Evolutionary conservation across 2,329 filamentous ascomycete genomes (phyloP), one percentile per base, ranked within the genome.

Genomic region (Nemania sp.): DNA sequence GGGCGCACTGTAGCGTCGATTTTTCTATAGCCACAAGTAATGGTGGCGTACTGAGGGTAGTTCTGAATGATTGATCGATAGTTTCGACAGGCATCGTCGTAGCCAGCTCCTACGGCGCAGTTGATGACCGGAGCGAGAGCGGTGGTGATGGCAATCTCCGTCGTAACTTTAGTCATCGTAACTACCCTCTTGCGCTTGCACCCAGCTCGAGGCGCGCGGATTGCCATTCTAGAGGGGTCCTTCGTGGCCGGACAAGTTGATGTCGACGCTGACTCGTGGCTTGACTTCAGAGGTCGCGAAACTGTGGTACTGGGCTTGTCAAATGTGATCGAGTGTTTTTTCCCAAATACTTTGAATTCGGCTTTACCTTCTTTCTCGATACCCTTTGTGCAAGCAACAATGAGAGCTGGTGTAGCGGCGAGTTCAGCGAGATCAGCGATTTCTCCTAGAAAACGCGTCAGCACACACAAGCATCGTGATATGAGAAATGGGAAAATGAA

Each of bases 351-450:
- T 15, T 59, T 64, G 54, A 64, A 64, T 26, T 45, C 62, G 24
- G 69, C 57, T 55, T 78, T 76, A 22, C 79, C 77, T 49, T 70
- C 75, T 62, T 80, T 80, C 57, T 74, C 78, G 13, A 80, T 73
- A 4, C 72, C 78, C 54, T 80, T 78, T 29, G 72, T 70, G 47
- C 77, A 80, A 7, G 72, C 58, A 10, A 76, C 47, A 24, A 77
- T 76, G 11, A 80, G 64, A 2, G 76, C 79, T 15, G 69, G 69
- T 0, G 62, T 70, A 4, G 69, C 69, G 0, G 66, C 69, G 1
- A 68, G 55, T 29, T 66, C 59, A n/a, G 59, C 66, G 8, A 38
- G 3, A 18, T 41, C 35, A 2, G 35, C 32, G 13, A 55, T 55
- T 32, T 22, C 8, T 11, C 29, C n/a, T 38, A 7, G 15, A 27